phyloP scores from a whole-genome alignment of 768 basidiomycete species.

The Lactarius tabidus region DNA sequence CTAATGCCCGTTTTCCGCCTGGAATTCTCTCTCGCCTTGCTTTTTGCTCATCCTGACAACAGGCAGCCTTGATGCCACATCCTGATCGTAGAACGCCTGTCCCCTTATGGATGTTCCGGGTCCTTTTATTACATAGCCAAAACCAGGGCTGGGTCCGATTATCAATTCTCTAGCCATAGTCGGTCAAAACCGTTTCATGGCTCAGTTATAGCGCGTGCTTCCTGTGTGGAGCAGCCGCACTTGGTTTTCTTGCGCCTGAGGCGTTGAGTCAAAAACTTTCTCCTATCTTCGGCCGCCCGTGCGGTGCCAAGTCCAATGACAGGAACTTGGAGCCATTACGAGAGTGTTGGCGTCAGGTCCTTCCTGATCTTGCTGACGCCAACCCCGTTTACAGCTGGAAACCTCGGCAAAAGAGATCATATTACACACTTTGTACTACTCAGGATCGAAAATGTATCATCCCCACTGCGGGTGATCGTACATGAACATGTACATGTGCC shows the following conservation, averaged over 20 bases:
- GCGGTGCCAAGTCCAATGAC: constrained; percentile 1
- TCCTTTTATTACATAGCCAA: constrained; percentile 5
- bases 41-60: constrained; percentile 9
- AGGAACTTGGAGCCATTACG: constrained; percentile 9
- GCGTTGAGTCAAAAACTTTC: constrained; percentile 11
- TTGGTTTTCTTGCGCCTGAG: constrained; percentile 1
- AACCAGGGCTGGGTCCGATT: neutral
- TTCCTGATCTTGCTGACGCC: neutral
- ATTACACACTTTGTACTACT: neutral
- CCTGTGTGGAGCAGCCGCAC: neutral
- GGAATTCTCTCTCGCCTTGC: neutral
- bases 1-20: constrained; percentile 6
- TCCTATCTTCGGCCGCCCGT: constrained; percentile 7
- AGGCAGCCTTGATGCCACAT: constrained; percentile 7
- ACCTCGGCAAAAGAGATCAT: neutral
- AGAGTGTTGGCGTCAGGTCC: constrained; percentile 2
- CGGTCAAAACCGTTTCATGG: constrained; percentile 8
- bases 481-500: constrained; percentile 13
- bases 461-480: constrained; percentile 16
- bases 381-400: constrained; percentile 13
- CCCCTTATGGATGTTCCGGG: neutral
- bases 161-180: neutral
- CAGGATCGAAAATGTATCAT: constrained; percentile 16
- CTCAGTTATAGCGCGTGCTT: constrained; percentile 1
- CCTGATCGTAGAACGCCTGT: constrained; percentile 11